Percentiles rank a stretch among this genome's conserved stretches.
phyloP scores from a whole-genome alignment of 2,329 filamentous ascomycete genomes.

The Botryotinia calthae region DNA sequence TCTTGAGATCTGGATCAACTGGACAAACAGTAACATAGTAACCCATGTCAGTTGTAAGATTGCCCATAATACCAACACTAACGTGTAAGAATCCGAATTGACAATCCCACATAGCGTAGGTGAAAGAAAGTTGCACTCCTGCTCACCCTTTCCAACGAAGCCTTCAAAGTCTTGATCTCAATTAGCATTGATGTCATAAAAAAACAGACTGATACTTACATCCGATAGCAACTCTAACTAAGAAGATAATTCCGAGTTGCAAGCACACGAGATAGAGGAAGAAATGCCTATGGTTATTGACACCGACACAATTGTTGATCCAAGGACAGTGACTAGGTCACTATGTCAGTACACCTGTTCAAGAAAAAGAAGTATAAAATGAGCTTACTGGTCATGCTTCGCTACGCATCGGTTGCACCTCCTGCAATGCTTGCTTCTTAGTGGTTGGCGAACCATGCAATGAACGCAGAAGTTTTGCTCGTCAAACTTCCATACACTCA shows the following conservation, averaged over 20 bases:
- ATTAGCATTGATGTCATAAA: slow-evolving; percentile 31
- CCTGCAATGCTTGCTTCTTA: slow-evolving; percentile 94
- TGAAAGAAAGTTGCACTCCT: slow-evolving; percentile 73
- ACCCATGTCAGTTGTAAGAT: slow-evolving; percentile 90
- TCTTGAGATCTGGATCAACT: slow-evolving; percentile 86
- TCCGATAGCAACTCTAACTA: slow-evolving; percentile 69
- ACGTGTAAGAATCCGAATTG: slow-evolving; percentile 79
- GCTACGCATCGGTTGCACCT: slow-evolving; percentile 89
- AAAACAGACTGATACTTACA: slow-evolving; percentile 52
- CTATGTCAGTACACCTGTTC: background rate
- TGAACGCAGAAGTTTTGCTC: slow-evolving; percentile 90
- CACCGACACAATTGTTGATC: slow-evolving; percentile 93
- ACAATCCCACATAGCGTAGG: slow-evolving; percentile 70
- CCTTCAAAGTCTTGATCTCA: slow-evolving; percentile 57
- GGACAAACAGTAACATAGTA: slow-evolving; percentile 92
- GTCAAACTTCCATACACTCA: slow-evolving; percentile 85
- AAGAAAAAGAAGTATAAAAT: background rate
- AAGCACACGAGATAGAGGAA: slow-evolving; percentile 82
- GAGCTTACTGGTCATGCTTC: slow-evolving; percentile 87
- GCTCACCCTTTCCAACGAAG: slow-evolving; percentile 52
- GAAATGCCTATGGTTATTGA: slow-evolving; percentile 96
- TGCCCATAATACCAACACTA: slow-evolving; percentile 76
- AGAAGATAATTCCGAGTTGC: slow-evolving; percentile 69
- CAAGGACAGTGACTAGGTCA: slow-evolving; percentile 81
- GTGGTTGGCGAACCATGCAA: slow-evolving; percentile 90